These are phyloP conservation scores for Alloascoidea africana DNA, from an alignment of 805 yeast species.

Conservation along the genomic window DNA sequence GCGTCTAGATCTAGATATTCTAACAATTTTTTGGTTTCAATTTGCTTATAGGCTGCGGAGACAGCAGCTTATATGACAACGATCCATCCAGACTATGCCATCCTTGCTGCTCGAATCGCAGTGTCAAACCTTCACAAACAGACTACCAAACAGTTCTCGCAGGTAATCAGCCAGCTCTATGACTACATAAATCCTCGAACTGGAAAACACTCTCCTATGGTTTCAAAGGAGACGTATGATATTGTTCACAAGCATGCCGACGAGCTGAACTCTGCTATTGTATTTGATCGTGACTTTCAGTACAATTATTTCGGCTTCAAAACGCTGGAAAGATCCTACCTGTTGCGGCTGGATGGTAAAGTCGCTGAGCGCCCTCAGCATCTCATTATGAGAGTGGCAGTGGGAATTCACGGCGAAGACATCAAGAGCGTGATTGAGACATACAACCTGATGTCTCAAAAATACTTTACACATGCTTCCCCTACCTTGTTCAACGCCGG, in stretches of 20 bases:
- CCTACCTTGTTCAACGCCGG: constrained; percentile 94
- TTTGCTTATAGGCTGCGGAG: constrained; percentile 52
- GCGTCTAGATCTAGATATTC: background rate
- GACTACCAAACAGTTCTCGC: constrained; percentile 75
- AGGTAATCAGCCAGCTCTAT: constrained; percentile 59
- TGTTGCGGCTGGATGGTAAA: constrained; percentile 45
- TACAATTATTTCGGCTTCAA: constrained; percentile 81
- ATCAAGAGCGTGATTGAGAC: constrained; percentile 60
- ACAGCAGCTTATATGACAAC: constrained; percentile 97
- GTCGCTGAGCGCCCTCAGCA: constrained; percentile 90
- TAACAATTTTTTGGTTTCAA: background rate
- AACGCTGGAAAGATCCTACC: constrained; percentile 80
- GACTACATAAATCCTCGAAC: constrained; percentile 73
- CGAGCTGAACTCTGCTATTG: constrained; percentile 58
- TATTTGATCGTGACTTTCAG: constrained; percentile 61
- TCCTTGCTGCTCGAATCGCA: constrained; percentile 90
- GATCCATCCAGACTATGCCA: constrained; percentile 94
- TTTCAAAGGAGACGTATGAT: constrained; percentile 49
- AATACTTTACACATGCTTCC: constrained; percentile 86
- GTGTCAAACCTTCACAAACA: constrained; percentile 90
- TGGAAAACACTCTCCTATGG: constrained; percentile 49
- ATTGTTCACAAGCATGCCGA: constrained; percentile 50
- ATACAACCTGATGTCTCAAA: constrained; percentile 73
- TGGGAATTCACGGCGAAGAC: constrained; percentile 74
- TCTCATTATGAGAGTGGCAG: constrained; percentile 77